A percentile compares a stretch with the other conserved stretches of the same genome.
Evolutionary conservation across 225 moss, liverwort and hornwort genomes (phyloP).

Genomic region (Lunularia cruciata): DNA sequence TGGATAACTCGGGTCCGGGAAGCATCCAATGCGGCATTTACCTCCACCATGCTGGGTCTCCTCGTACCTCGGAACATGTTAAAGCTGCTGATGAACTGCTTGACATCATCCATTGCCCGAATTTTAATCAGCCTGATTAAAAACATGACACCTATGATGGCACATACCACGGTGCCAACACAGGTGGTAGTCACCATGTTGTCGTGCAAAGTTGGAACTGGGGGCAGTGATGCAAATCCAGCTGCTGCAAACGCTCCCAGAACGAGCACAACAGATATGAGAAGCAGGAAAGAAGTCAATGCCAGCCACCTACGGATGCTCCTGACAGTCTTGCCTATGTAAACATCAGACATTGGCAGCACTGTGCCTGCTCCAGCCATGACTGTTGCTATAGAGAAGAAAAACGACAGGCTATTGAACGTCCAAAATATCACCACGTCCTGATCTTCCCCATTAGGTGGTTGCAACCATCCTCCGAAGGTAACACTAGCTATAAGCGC

Average conservation of each 20-base stretch:
- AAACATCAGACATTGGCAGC: slow-evolving; percentile 33
- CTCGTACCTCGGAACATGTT: background rate
- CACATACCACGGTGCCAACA: slow-evolving; percentile 28
- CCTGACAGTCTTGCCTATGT: slow-evolving; percentile 38
- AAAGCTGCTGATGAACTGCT: background rate
- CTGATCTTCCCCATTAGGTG: slow-evolving; percentile 26
- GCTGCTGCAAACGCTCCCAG: slow-evolving; percentile 48
- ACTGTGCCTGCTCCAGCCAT: slow-evolving; percentile 45
- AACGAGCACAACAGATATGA: slow-evolving; percentile 37
- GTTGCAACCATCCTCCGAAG: slow-evolving; percentile 57
- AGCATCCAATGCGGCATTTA: slow-evolving; percentile 6
- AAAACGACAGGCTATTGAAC: slow-evolving; percentile 53
- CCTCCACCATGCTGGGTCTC: slow-evolving; percentile 13
- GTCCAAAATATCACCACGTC: slow-evolving; percentile 41
- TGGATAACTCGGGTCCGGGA: slow-evolving; percentile 11
- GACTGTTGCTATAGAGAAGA: slow-evolving; percentile 47
- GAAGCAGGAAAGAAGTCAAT: slow-evolving; percentile 32
- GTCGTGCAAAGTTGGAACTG: background rate
- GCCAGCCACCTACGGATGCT: slow-evolving; percentile 33
- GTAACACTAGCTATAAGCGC: slow-evolving; percentile 55
- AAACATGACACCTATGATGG: slow-evolving; percentile 24
- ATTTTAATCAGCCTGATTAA: slow-evolving; percentile 30
- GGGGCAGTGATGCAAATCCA: slow-evolving; percentile 32
- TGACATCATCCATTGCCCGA: background rate
- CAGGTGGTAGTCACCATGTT: slow-evolving; percentile 41